Evolutionary conservation across 2,329 filamentous ascomycete genomes (phyloP), one percentile per base, ranked within the genome.

Genomic region (Fusarium torulosum): DNA sequence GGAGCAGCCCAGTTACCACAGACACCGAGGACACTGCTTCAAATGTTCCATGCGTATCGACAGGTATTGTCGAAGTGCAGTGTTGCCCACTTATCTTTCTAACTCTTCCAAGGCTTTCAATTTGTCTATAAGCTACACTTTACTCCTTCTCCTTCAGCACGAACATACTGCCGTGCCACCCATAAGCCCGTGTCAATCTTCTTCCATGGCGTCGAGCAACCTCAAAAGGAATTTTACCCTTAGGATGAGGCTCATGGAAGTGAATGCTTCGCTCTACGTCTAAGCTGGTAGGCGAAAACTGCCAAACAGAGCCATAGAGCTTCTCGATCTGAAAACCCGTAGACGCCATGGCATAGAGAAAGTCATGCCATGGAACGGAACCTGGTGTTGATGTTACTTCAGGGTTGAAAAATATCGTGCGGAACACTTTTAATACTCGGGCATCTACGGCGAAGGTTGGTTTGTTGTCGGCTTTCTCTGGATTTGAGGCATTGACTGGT

Each of bases 361-460:
- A 59, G 8, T 52, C 38, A 2, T 38, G 51, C 53, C 44, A 60
- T 0, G 38, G 11, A 1, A 59, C 38, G 1, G n/a, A 31, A 3
- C 44, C 57, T 1, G 53, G 44, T 8, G 38, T 44, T 4, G 23
- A 31, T 11, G 38, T 33, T n/a, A 52, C 38, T 7, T 33, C 57
- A 4, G 44, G 53, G 13, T 59, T 29, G 25, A 59, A 60, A 29
- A 60, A 60, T 4, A 60, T 4, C 4, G 31, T 60, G 2, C 54
- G 38, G 13, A 52, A 52, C 3, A 52, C 43, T 5, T 59, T 59
- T 0, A 44, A 13, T 3, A 44, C 43, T 23, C 15, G 20, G 1
- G 44, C 31, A 4, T 52, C 44, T 19, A 52, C 53, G 3, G 9
- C 2, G 4, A 60, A 59, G n/a, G 14, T 60, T 7, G 38, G 27